phyloP scores from a whole-genome alignment of 805 yeast species.

The Sugiyamaella valdiviana region DNA sequence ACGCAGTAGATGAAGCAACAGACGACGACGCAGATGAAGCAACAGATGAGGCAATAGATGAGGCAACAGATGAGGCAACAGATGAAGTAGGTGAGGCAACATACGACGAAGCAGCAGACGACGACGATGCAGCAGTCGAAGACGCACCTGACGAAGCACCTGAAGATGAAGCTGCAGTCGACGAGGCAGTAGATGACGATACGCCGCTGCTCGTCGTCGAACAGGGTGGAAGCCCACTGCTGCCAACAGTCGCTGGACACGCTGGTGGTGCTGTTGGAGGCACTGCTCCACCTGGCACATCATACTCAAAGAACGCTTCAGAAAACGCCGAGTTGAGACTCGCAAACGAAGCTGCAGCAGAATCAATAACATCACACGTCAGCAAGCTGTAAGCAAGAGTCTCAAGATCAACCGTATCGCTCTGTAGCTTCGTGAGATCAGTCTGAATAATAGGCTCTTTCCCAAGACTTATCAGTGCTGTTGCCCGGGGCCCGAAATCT shows the following conservation, averaged over 20 bases:
- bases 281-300: background rate
- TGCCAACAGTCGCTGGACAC: background rate
- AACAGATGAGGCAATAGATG: too few relatives aligned
- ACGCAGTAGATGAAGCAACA: background rate
- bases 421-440: constrained; percentile 20
- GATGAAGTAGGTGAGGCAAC: background rate
- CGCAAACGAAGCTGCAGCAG: constrained; percentile 13
- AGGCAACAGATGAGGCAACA: constrained; percentile 1
- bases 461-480: constrained; percentile 22
- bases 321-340: constrained; percentile 8
- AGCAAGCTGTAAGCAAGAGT: constrained; percentile 13
- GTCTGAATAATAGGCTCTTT: constrained; percentile 19
- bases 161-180: background rate
- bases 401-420: constrained; percentile 20
- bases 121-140: background rate
- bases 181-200: background rate
- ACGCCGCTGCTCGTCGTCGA: background rate
- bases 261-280: constrained; percentile 1
- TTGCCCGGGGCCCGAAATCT: constrained; percentile 21
- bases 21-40: too few relatives aligned
- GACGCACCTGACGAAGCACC: background rate
- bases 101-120: background rate
- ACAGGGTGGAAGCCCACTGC: background rate
- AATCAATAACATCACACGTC: constrained; percentile 13
- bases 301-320: constrained; percentile 8